phyloP scores from a whole-genome alignment of 768 basidiomycete species.

The Pleurotus cornucopiae region DNA sequence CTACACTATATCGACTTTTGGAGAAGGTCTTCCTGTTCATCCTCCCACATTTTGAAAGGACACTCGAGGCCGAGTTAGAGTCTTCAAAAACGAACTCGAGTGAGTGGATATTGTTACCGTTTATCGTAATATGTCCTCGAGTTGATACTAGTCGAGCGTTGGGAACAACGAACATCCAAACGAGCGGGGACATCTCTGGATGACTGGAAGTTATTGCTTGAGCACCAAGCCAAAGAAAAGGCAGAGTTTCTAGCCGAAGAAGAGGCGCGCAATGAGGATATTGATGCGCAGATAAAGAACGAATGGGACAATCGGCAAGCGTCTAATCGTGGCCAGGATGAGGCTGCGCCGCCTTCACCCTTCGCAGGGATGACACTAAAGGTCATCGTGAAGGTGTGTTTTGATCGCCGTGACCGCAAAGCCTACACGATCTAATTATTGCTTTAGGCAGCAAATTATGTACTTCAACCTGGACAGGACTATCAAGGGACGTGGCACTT shows the following conservation, averaged over 20 bases:
- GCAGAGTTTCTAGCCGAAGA: not conserved
- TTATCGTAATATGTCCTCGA: no score
- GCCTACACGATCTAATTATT: not conserved
- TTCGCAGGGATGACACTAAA: not conserved
- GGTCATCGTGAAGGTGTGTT: not conserved
- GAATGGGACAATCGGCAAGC: not conserved
- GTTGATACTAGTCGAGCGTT: not conserved
- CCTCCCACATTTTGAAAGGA: slow-evolving; percentile 12
- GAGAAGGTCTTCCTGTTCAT: slow-evolving; percentile 12
- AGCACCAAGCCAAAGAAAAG: not conserved
- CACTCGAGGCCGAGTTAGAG: slow-evolving; percentile 1
- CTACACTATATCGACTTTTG: slow-evolving; percentile 11
- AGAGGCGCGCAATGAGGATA: not conserved
- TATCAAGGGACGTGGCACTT: slow-evolving; percentile 17
- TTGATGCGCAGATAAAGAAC: not conserved
- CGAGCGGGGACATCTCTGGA: not conserved
- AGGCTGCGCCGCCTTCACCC: not conserved
- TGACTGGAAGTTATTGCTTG: not conserved
- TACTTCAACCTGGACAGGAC: slow-evolving; percentile 10
- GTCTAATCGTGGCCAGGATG: not conserved
- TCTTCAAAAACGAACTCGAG: no score
- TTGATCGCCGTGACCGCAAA: no score
- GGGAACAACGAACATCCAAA: not conserved
- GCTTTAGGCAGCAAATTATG: slow-evolving; percentile 14
- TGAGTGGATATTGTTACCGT: no score